phyloP scores from a whole-genome alignment of 2,329 filamentous ascomycete species.

The Fusarium sp. region DNA sequence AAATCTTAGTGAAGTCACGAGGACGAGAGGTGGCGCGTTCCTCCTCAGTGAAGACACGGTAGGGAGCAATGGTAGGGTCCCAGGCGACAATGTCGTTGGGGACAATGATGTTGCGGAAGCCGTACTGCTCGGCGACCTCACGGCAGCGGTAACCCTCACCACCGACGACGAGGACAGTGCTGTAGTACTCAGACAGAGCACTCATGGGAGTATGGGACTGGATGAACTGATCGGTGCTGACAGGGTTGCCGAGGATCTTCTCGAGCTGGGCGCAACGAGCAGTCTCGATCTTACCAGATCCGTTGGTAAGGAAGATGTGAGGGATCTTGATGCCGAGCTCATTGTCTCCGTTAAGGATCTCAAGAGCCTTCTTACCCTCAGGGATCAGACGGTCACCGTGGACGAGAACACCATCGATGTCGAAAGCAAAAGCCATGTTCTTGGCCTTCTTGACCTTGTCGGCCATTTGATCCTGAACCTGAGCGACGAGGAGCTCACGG shows the following conservation, averaged over 20 bases:
- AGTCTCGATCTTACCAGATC: conserved; percentile 89
- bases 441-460: conserved; percentile 77
- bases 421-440: conserved; percentile 83
- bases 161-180: conserved; percentile 79
- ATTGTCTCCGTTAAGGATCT: conserved; percentile 76
- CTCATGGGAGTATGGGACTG: conserved; percentile 85
- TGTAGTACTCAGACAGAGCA: conserved; percentile 80
- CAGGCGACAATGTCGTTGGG: conserved; percentile 82
- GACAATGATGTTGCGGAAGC: conserved; percentile 83
- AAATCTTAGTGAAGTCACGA: conserved; percentile 79
- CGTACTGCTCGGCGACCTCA: conserved; percentile 67
- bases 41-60: conserved; percentile 71
- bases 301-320: conserved; percentile 93
- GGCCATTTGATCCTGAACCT: conserved; percentile 74
- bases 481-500: conserved; percentile 75
- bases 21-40: conserved; percentile 76
- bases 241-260: conserved; percentile 53
- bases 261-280: conserved; percentile 84
- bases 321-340: conserved; percentile 85
- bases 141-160: conserved; percentile 80
- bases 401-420: conserved; percentile 91
- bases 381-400: conserved; percentile 83
- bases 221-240: conserved; percentile 69
- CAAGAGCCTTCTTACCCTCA: conserved; percentile 77
- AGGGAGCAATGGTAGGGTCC: conserved; percentile 83